Conservation (phyloP, 2,329 filamentous ascomycete species). For the Ustilaginoidea virens region DNA sequence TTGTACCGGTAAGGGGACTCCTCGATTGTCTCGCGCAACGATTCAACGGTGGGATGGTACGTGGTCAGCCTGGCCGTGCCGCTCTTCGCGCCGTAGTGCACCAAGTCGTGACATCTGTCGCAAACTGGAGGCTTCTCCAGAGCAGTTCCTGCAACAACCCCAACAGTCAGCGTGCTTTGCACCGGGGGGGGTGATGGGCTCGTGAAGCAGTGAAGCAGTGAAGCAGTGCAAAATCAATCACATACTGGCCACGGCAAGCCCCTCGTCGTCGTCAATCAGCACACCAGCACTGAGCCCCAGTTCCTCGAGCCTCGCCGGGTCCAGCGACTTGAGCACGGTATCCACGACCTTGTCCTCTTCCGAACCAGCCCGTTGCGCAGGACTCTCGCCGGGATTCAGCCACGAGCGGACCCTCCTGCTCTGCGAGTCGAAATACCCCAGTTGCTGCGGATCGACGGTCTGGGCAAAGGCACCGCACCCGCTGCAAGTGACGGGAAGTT, state of each 20-base stretch:
- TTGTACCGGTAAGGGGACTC: conserved; percentile 85
- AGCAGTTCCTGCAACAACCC: neutral
- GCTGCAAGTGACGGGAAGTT: conserved; percentile 40
- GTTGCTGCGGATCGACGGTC: conserved; percentile 29
- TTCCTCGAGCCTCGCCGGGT: conserved; percentile 24
- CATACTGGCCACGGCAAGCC: conserved; percentile 1
- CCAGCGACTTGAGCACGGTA: conserved; percentile 26
- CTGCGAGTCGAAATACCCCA: conserved; percentile 40
- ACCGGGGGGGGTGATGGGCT: too few relatives aligned
- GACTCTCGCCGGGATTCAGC: conserved; percentile 11
- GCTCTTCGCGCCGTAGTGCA: conserved; percentile 55
- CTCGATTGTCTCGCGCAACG: conserved; percentile 68
- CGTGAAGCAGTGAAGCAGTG: too few relatives aligned
- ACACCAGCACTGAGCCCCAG: conserved; percentile 29
- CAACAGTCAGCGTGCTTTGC: neutral
- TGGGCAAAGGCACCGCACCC: conserved; percentile 53
- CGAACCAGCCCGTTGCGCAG: conserved; percentile 6
- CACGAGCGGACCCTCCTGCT: conserved; percentile 37
- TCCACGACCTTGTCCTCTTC: conserved; percentile 32
- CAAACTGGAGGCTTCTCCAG: conserved; percentile 46
- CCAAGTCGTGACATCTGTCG: conserved; percentile 71
- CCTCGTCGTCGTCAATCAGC: conserved; percentile 13
- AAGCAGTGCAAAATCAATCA: too few relatives aligned
- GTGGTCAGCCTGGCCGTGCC: conserved; percentile 38
- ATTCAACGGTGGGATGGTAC: conserved; percentile 64